Evolutionary conservation across 2,329 filamentous ascomycete genomes (phyloP).

Genomic region (Eurotiales sp.): DNA sequence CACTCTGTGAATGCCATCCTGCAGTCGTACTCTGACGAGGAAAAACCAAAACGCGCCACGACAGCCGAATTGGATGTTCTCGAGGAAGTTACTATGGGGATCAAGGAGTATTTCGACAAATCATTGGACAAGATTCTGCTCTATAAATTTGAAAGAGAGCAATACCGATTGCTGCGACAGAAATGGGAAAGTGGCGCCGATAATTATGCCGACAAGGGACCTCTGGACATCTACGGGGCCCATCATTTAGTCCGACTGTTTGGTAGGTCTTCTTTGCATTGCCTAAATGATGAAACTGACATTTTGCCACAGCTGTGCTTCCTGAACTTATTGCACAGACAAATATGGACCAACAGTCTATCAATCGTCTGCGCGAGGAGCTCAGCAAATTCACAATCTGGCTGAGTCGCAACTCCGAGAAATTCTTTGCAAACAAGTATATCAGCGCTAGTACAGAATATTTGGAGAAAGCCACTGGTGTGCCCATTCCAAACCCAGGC

Average conservation of each 20-base stretch:
- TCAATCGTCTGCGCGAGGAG: constrained; percentile 83
- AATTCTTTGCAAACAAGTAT: constrained; percentile 63
- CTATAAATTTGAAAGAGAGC: constrained; percentile 88
- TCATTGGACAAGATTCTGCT: constrained; percentile 81
- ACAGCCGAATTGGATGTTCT: constrained; percentile 73
- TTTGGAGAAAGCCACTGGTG: constrained; percentile 32
- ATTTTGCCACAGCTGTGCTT: constrained; percentile 7
- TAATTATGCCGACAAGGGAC: constrained; percentile 64
- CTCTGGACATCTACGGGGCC: constrained; percentile 82
- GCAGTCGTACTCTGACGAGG: constrained; percentile 71
- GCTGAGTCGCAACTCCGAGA: constrained; percentile 71
- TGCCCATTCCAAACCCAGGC: constrained; percentile 26
- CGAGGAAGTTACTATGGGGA: constrained; percentile 79
- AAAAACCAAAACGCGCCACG: constrained; percentile 63
- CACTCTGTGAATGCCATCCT: constrained; percentile 74
- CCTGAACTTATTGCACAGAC: constrained; percentile 95
- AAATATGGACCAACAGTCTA: constrained; percentile 93
- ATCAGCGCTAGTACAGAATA: constrained; percentile 39
- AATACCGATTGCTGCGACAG: constrained; percentile 75
- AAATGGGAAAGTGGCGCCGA: constrained; percentile 62
- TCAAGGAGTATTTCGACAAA: constrained; percentile 93
- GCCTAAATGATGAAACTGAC: constrained; percentile 40
- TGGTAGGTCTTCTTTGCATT: constrained; percentile 55
- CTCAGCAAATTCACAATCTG: constrained; percentile 80
- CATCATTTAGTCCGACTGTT: constrained; percentile 88